phyloP scores from a whole-genome alignment of 1,284 basidiomycete genomes.

The Gastroboletus turbinatus region DNA sequence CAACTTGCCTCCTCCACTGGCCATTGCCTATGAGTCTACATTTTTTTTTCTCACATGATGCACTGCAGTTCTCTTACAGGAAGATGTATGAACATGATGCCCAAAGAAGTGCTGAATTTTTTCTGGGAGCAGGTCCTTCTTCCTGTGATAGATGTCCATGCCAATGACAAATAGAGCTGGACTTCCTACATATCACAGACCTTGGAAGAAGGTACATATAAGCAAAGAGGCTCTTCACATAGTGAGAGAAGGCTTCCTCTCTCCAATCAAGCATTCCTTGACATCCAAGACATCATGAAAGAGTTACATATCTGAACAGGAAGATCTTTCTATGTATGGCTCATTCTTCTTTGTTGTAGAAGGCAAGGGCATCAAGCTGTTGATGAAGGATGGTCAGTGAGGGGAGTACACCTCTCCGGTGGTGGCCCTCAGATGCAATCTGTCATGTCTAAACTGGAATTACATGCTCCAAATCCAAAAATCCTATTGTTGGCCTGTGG shows the following conservation, averaged over 20 bases:
- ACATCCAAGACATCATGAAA: slow-evolving; percentile 3
- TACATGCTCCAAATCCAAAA: too few relatives aligned
- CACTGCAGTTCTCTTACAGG: slow-evolving; percentile 2
- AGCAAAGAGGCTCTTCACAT: not conserved
- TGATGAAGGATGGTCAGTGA: slow-evolving; percentile 3
- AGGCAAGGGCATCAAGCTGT: slow-evolving; percentile 19
- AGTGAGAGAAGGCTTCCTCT: not conserved
- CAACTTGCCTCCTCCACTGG: not conserved
- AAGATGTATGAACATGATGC: slow-evolving; percentile 6
- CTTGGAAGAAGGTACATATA: slow-evolving; percentile 9
- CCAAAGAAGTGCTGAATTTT: slow-evolving; percentile 1
- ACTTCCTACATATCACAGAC: slow-evolving; percentile 2
- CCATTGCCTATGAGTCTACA: slow-evolving; percentile 1
- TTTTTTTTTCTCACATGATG: slow-evolving; percentile 21
- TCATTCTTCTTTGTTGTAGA: slow-evolving; percentile 24
- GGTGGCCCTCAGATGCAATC: not conserved
- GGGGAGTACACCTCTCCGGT: not conserved
- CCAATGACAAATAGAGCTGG: not conserved
- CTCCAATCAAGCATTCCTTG: not conserved
- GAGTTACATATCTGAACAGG: not conserved
- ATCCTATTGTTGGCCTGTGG: too few relatives aligned
- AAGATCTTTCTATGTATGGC: slow-evolving; percentile 4
- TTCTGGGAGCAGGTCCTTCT: slow-evolving; percentile 17
- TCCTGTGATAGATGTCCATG: slow-evolving; percentile 1
- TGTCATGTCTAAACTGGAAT: not conserved